These are phyloP conservation scores for Kodamaea kakaduensis DNA, from an alignment of 805 yeast species.

Conservation along the genomic window DNA sequence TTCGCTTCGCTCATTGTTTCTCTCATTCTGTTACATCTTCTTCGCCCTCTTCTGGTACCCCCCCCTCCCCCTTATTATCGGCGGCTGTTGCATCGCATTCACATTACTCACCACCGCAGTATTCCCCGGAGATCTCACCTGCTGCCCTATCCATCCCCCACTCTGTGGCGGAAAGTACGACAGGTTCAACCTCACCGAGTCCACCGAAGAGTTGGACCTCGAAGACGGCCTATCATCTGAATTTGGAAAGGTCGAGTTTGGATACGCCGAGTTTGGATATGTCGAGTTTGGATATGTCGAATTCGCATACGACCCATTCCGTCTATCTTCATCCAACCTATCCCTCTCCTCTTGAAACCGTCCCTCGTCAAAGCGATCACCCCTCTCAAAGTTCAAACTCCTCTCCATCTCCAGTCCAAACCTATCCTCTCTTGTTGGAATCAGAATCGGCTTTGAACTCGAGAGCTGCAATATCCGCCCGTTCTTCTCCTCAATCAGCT, in stretches of 20 bases:
- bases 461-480: conserved; percentile 31
- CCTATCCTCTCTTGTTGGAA: conserved; percentile 17
- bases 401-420: conserved; percentile 6
- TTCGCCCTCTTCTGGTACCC: conserved; percentile 42
- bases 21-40: too few relatives aligned
- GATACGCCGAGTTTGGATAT: not conserved
- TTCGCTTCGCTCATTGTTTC: too few relatives aligned
- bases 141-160: not conserved
- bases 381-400: conserved; percentile 2
- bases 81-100: conserved; percentile 17
- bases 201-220: not conserved
- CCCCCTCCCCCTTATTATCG: conserved; percentile 41
- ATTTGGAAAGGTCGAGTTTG: conserved; percentile 4
- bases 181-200: not conserved
- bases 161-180: not conserved
- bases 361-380: too few relatives aligned
- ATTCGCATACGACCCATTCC: too few relatives aligned
- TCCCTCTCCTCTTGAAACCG: too few relatives aligned
- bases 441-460: conserved; percentile 36
- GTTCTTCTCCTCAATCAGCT: conserved; percentile 35
- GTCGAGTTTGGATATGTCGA: conserved; percentile 7
- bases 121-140: not conserved
- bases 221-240: not conserved
- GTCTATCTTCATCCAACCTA: too few relatives aligned
- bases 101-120: conserved; percentile 7